These are phyloP conservation scores for Paraglomus brasilianum DNA, from an alignment of 192 early-diverging fungal species.

Conservation along the genomic window DNA sequence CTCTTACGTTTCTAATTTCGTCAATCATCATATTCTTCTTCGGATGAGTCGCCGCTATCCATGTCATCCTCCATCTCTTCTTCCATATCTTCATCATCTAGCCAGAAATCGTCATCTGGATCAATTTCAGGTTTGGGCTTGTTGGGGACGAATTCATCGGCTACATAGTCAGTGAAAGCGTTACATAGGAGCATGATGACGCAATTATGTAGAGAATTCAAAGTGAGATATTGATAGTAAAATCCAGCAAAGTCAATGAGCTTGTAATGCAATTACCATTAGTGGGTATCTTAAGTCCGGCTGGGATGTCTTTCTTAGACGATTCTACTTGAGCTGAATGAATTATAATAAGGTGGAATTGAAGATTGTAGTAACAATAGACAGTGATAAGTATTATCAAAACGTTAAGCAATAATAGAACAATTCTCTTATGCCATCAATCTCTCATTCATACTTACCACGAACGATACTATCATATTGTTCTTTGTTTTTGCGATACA, in stretches of 20 bases:
- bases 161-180: slow-evolving; percentile 28
- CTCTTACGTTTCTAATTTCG: not conserved
- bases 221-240: not conserved
- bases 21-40: slow-evolving; percentile 39
- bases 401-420: no score
- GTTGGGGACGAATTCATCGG: slow-evolving; percentile 26
- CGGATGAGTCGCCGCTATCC: slow-evolving; percentile 8
- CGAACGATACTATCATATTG: slow-evolving; percentile 40
- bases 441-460: slow-evolving; percentile 38
- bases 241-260: not conserved
- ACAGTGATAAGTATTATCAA: not conserved
- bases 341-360: not conserved
- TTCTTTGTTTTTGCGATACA: slow-evolving; percentile 43
- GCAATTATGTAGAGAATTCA: not conserved
- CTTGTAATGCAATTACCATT: slow-evolving; percentile 40
- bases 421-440: not conserved
- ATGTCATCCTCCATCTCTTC: slow-evolving; percentile 37
- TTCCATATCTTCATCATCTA: slow-evolving; percentile 39
- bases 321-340: slow-evolving; percentile 47
- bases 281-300: slow-evolving; percentile 47
- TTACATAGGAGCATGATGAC: no score
- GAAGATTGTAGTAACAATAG: not conserved
- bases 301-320: slow-evolving; percentile 49
- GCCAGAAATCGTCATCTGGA: slow-evolving; percentile 36
- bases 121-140: slow-evolving; percentile 42